A percentile compares a stretch with the other conserved stretches of the same genome.
These are phyloP conservation scores for Rhizoclosmatium globosum DNA, from an alignment of 192 early-diverging fungal genomes.

Conservation along the genomic window DNA sequence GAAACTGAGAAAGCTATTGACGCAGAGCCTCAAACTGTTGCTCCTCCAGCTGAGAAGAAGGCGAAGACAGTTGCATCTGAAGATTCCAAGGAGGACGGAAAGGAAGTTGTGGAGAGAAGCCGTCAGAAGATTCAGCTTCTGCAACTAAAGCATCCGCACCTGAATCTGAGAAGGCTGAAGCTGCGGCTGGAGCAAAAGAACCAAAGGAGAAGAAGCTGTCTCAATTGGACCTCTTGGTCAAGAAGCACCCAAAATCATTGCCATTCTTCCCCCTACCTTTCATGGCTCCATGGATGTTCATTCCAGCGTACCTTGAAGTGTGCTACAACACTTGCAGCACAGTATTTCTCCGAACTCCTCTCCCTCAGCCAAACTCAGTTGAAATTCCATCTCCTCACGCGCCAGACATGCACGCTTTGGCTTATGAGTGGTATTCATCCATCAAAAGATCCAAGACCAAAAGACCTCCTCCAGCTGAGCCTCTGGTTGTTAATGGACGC, in stretches of 20 bases:
- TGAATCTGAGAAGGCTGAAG: neutral
- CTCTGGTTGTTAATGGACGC: slow-evolving; percentile 48
- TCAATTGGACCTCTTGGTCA: slow-evolving; percentile 58
- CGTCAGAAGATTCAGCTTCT: slow-evolving; percentile 77
- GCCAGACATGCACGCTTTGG: slow-evolving; percentile 88
- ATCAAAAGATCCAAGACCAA: slow-evolving; percentile 48
- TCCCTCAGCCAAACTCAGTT: slow-evolving; percentile 81
- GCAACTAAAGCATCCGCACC: slow-evolving; percentile 54
- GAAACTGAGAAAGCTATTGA: slow-evolving; percentile 86
- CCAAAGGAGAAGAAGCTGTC: neutral
- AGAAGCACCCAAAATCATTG: slow-evolving; percentile 41
- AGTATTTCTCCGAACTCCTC: slow-evolving; percentile 87
- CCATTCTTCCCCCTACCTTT: slow-evolving; percentile 67
- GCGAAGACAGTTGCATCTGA: slow-evolving; percentile 31
- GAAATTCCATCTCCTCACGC: slow-evolving; percentile 96
- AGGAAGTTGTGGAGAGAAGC: slow-evolving; percentile 69
- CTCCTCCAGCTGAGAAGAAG: slow-evolving; percentile 76
- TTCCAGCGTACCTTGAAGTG: slow-evolving; percentile 97
- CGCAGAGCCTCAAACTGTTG: slow-evolving; percentile 87
- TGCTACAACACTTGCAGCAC: slow-evolving; percentile 93
- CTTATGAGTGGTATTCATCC: slow-evolving; percentile 90
- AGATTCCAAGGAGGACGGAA: neutral
- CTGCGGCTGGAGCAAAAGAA: neutral
- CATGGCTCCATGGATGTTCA: slow-evolving; percentile 90
- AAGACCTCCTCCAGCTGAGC: slow-evolving; percentile 37